Base-by-base conservation (phyloP, 208 protist genomes). In the Kentomonas sorsogonicus region DNA sequence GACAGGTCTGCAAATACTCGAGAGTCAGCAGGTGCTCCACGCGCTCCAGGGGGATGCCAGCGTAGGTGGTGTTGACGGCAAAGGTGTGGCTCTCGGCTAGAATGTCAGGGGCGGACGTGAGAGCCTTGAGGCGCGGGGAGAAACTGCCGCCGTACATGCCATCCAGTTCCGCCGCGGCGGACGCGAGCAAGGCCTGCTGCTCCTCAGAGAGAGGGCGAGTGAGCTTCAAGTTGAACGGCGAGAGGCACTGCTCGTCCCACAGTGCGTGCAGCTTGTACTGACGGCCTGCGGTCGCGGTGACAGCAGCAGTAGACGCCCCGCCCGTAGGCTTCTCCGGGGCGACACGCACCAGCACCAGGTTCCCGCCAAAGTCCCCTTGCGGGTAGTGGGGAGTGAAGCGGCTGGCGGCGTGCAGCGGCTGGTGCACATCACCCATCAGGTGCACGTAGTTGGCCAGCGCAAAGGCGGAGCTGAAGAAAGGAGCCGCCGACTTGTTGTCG, bases 211-310 rank as follows among this genome's bases (percentile, higher is more conserved):
- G 71, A 0, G 89, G 89, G 11, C 89, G 79, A 10, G 41, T 0
- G 15, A 46, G 27, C 13, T 59, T 23, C 20, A 27, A 4, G 2
- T 41, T 53, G 15, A 7, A 41, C 60, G n/a, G n/a, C n/a, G n/a
- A n/a, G n/a, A n/a, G n/a, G 61, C 89, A 92, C 39, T 93, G 67
- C 29, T 76, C 66, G 57, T 95, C 89, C 86, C 89, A 95, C 34
- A 95, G 18, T 1, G 76, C 53, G 51, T 95, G 89, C 39, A 95
- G 76, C 31, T 60, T 87, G 55, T 74, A 20, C 15, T 10, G 9
- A n/a, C n/a, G n/a, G n/a, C n/a, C n/a, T n/a, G n/a, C n/a, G n/a
- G n/a, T n/a, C n/a, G n/a, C n/a, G n/a, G n/a, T n/a, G n/a, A n/a
- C n/a, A n/a, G n/a, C n/a, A n/a, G n/a, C n/a, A n/a, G n/a, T n/a